Conservation (phyloP, 176 grass and related monocot species). For the Canna indica region DNA sequence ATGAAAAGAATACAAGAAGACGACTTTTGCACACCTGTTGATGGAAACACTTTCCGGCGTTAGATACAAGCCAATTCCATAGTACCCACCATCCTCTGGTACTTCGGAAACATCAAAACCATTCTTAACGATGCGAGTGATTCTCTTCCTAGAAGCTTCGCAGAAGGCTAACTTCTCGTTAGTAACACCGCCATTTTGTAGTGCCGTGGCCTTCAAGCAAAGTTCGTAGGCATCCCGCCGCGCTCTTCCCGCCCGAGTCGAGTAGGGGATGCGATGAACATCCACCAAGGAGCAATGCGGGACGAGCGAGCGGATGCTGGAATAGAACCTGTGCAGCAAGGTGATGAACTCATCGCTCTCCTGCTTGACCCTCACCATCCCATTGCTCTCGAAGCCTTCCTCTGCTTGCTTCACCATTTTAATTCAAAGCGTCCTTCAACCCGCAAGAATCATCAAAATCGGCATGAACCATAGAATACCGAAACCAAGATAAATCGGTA, state of each 20-base stretch:
- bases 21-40: no score
- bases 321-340: slow-evolving; percentile 5
- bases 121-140: background rate
- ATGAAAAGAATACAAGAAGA: no score
- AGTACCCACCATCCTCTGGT: slow-evolving; percentile 1
- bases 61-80: no score
- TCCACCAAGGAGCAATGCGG: no score
- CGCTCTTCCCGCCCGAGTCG: background rate
- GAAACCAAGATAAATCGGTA: no score
- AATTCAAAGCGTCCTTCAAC: background rate
- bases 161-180: background rate
- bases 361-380: background rate
- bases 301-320: background rate
- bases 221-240: background rate
- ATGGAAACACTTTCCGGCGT: no score
- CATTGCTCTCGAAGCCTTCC: background rate
- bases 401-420: background rate
- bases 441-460: background rate
- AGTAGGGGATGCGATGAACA: background rate
- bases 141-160: background rate
- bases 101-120: background rate
- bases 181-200: background rate
- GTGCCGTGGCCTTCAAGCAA: background rate
- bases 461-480: no score
- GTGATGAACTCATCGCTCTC: slow-evolving; percentile 2